Conservation (phyloP, 192 early-diverging fungal genomes). For the Coemansia guatemalensis region DNA sequence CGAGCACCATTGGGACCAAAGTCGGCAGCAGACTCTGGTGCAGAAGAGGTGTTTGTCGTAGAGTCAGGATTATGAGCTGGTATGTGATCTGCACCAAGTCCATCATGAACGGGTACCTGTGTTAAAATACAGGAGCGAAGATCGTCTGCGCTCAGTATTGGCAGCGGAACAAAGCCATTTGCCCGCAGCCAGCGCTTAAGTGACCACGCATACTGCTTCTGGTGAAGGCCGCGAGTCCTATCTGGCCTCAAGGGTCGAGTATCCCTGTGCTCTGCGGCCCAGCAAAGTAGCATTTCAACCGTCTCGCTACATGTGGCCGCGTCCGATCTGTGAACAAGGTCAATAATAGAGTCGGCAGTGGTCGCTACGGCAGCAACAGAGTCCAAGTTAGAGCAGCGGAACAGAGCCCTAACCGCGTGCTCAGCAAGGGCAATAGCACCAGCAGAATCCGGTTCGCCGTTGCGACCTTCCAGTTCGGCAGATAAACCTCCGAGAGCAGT, state of each 20-base stretch:
- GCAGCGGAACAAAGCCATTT: constrained; percentile 34
- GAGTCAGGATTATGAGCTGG: background rate
- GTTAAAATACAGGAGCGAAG: constrained; percentile 4
- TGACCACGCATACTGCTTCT: constrained; percentile 18
- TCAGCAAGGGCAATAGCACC: background rate
- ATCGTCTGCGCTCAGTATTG: constrained; percentile 19
- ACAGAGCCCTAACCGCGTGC: background rate
- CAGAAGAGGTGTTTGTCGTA: background rate
- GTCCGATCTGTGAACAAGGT: constrained; percentile 1
- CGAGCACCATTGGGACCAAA: background rate
- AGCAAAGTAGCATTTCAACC: constrained; percentile 7
- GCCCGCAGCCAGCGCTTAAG: constrained; percentile 27
- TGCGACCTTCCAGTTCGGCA: background rate
- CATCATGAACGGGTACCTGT: background rate
- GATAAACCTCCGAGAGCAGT: background rate
- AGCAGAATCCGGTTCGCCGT: background rate
- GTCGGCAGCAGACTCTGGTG: background rate
- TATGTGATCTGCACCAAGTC: background rate
- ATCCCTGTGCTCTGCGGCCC: constrained; percentile 1
- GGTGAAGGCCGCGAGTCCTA: background rate
- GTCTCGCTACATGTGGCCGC: constrained; percentile 8
- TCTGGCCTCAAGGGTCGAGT: constrained; percentile 3
- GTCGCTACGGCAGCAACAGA: background rate
- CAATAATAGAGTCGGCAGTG: background rate
- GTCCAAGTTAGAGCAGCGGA: background rate